Conservation (phyloP, 2,329 filamentous ascomycete genomes). For the Fusarium sp. region DNA sequence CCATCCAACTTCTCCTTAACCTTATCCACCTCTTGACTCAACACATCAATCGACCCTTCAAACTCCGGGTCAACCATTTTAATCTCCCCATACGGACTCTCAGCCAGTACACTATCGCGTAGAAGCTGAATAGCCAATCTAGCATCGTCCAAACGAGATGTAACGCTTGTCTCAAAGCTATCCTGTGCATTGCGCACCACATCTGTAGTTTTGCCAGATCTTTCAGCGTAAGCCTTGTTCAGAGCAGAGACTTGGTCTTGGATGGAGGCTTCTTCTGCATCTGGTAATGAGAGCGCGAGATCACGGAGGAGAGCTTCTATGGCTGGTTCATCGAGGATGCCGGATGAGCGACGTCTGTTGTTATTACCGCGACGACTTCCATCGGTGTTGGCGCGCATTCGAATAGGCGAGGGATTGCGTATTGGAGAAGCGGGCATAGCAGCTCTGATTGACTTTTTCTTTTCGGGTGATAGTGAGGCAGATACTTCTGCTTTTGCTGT, state of each 20-base stretch:
- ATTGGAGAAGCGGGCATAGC: conserved; percentile 52
- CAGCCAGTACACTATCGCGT: conserved; percentile 64
- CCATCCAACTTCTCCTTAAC: conserved; percentile 55
- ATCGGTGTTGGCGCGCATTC: conserved; percentile 49
- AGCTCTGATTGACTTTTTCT: conserved; percentile 42
- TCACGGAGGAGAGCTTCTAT: conserved; percentile 62
- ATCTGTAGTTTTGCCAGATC: conserved; percentile 57
- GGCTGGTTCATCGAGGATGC: conserved; percentile 54
- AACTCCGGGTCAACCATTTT: conserved; percentile 66
- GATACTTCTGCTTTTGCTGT: conserved; percentile 61
- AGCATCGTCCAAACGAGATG: conserved; percentile 60
- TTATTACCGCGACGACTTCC: conserved; percentile 26
- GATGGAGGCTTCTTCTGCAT: conserved; percentile 45
- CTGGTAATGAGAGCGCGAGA: conserved; percentile 59
- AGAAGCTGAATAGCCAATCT: conserved; percentile 62
- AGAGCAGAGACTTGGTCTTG: conserved; percentile 50
- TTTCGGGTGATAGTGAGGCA: conserved; percentile 34
- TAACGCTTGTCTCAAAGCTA: conserved; percentile 60
- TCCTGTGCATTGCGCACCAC: conserved; percentile 62
- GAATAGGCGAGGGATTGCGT: conserved; percentile 53
- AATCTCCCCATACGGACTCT: conserved; percentile 63
- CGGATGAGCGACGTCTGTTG: conserved; percentile 53
- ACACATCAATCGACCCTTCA: conserved; percentile 61
- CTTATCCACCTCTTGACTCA: conserved; percentile 60
- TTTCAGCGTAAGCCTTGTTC: conserved; percentile 54